Evolutionary conservation across 2,329 filamentous ascomycete genomes (phyloP).

Genomic region (Fusarium luffae): DNA sequence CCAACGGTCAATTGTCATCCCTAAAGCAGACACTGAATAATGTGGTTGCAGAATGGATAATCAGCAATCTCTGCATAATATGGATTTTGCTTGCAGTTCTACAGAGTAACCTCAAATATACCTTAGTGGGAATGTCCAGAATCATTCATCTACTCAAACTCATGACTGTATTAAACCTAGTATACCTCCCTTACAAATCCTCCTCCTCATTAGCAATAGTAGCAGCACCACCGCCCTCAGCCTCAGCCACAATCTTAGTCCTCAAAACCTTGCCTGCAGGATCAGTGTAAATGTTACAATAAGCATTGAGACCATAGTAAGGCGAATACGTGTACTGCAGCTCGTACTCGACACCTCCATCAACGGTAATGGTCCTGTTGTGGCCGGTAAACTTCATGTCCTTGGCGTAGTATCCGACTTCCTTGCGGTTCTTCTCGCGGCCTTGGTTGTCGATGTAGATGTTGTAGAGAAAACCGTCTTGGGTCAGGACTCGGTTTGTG

Average conservation of each 20-base stretch:
- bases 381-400: constrained; percentile 30
- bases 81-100: too few species aligned
- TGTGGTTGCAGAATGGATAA: too few species aligned
- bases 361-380: constrained; percentile 12
- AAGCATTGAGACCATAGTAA: constrained; percentile 21
- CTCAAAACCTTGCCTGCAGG: constrained; percentile 19
- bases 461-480: constrained; percentile 24
- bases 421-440: constrained; percentile 19
- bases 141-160: neutral
- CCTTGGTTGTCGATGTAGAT: constrained; percentile 26
- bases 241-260: constrained; percentile 29
- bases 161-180: neutral
- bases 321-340: constrained; percentile 26
- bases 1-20: too few species aligned
- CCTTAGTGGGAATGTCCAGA: too few species aligned
- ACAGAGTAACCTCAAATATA: too few species aligned
- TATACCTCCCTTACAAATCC: neutral
- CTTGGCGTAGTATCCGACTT: constrained; percentile 26
- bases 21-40: too few species aligned
- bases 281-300: constrained; percentile 28
- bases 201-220: constrained; percentile 25
- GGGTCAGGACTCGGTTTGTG: constrained; percentile 25
- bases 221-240: constrained; percentile 25
- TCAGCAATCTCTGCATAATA: too few species aligned
- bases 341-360: constrained; percentile 11